phyloP scores from a whole-genome alignment of 495 filamentous ascomycete species.

The Penicillium chermesinum region DNA sequence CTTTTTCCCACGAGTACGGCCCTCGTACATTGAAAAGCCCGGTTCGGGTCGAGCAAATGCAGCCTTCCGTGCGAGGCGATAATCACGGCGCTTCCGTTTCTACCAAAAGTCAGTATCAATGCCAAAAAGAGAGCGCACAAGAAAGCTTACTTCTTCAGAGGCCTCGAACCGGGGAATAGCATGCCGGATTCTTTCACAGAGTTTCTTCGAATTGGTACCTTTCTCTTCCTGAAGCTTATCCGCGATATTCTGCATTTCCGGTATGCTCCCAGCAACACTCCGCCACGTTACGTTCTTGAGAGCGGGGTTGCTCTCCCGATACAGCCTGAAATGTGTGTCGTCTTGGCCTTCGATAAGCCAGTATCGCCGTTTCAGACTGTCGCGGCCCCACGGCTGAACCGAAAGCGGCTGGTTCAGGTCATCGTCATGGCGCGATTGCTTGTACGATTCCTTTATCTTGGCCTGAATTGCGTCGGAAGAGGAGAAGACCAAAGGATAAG shows the following conservation, averaged over 20 bases:
- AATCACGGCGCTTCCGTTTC: conserved; percentile 92
- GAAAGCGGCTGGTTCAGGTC: conserved; percentile 91
- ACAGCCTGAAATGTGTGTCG: conserved; percentile 91
- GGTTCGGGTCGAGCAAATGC: conserved; percentile 84
- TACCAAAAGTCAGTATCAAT: conserved; percentile 40
- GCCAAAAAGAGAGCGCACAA: neutral
- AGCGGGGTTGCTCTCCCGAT: conserved; percentile 84
- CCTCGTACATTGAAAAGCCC: conserved; percentile 91
- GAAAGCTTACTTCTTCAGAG: conserved; percentile 69
- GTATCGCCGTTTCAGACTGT: conserved; percentile 86
- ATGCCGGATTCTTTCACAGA: conserved; percentile 70
- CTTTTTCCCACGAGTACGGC: conserved; percentile 89
- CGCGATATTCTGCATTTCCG: conserved; percentile 71
- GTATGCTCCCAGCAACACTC: conserved; percentile 84
- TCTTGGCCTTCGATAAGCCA: conserved; percentile 92
- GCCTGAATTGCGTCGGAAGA: conserved; percentile 78
- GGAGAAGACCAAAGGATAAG: conserved; percentile 80
- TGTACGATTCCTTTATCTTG: conserved; percentile 84
- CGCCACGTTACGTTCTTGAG: conserved; percentile 79
- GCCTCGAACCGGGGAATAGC: conserved; percentile 93
- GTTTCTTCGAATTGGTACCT: conserved; percentile 66
- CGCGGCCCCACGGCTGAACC: conserved; percentile 89
- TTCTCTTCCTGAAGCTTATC: conserved; percentile 74
- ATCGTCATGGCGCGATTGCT: conserved; percentile 81
- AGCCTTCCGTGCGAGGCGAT: conserved; percentile 78